Evolutionary conservation across 2,329 filamentous ascomycete genomes (phyloP), one percentile per base, ranked within the genome.

Genomic region (Diaporthe longicolla): DNA sequence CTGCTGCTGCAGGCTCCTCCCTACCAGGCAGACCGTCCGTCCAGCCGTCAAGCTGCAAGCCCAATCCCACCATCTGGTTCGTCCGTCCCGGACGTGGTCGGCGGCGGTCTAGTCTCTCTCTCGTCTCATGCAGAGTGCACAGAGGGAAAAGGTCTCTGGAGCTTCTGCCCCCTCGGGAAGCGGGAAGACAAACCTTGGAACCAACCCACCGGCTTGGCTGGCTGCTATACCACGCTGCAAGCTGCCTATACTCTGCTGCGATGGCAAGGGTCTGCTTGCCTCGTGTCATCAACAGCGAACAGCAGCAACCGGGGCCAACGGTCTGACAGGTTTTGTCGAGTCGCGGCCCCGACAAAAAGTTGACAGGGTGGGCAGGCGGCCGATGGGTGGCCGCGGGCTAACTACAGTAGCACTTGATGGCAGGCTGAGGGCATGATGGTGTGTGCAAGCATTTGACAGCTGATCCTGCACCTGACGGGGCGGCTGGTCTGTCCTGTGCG

Each of bases 171-270:
- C 29, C 63, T 52, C 63, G 63, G 63, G 63, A 66, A 66, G 63
- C 63, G 63, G 63, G 63, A 52, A 37, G 63, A 19, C 63, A 66
- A 66, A 66, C 63, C 63, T 66, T 66, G 63, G 63, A 66, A 52
- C 45, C 63, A 66, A 52, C 45, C 63, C 63, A 45, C 45, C 63
- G 45, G 63, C 63, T 66, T 52, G 63, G 63, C 63, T 66, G 45
- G 45, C 43, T 66, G 61, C 43, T 15, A 35, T 66, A 48, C 61
- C 21, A 65, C 59, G 45, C 61, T 65, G 43, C 43, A 37, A n/a
- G 21, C 43, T 50, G 15, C 43, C 43, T 3, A 37, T n/a, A 21
- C 26, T 40, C 29, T 37, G 55, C 45, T n/a, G 45, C n/a, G 13
- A 8, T 26, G 29, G 63, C 63, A 48, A 40, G 63, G 63, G 63